Evolutionary conservation across 192 early-diverging fungal species (phyloP).

Genomic region (Coemansia brasiliensis): DNA sequence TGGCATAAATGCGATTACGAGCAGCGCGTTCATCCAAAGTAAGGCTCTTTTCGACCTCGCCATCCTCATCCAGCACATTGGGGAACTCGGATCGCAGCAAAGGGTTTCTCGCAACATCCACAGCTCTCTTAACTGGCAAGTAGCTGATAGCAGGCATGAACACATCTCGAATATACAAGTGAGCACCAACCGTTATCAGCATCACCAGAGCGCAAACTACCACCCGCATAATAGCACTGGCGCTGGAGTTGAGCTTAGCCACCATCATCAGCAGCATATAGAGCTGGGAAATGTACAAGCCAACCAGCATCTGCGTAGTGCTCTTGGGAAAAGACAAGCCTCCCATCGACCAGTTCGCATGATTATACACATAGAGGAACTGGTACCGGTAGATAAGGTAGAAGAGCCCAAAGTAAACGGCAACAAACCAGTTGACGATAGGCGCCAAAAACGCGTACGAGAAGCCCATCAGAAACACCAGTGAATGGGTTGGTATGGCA

Average conservation of each 20-base stretch:
- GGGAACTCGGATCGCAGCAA: slow-evolving; percentile 29
- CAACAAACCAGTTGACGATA: slow-evolving; percentile 72
- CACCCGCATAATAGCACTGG: slow-evolving; percentile 46
- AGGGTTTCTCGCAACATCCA: slow-evolving; percentile 31
- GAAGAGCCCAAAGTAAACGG: slow-evolving; percentile 70
- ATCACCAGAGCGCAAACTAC: slow-evolving; percentile 53
- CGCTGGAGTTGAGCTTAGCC: slow-evolving; percentile 40
- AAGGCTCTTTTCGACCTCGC: neutral
- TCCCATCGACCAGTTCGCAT: slow-evolving; percentile 54
- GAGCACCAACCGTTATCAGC: slow-evolving; percentile 52
- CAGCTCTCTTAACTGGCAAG: slow-evolving; percentile 50
- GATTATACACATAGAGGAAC: slow-evolving; percentile 75
- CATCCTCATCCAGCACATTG: slow-evolving; percentile 15
- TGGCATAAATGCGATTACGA: slow-evolving; percentile 32
- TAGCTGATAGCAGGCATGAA: slow-evolving; percentile 58
- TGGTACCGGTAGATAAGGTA: slow-evolving; percentile 80
- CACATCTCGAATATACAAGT: slow-evolving; percentile 60
- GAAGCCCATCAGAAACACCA: slow-evolving; percentile 74
- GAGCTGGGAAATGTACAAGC: slow-evolving; percentile 71
- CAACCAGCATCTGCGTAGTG: slow-evolving; percentile 64
- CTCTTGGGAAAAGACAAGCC: slow-evolving; percentile 65
- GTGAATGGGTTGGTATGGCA: slow-evolving; percentile 65
- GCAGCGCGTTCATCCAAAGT: neutral
- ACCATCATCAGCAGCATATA: slow-evolving; percentile 73
- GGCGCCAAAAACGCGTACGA: slow-evolving; percentile 81